Percentiles rank a stretch among this genome's conserved stretches.
Conservation (phyloP, 1,139 yeast species). For the Komagataea norvegica region DNA sequence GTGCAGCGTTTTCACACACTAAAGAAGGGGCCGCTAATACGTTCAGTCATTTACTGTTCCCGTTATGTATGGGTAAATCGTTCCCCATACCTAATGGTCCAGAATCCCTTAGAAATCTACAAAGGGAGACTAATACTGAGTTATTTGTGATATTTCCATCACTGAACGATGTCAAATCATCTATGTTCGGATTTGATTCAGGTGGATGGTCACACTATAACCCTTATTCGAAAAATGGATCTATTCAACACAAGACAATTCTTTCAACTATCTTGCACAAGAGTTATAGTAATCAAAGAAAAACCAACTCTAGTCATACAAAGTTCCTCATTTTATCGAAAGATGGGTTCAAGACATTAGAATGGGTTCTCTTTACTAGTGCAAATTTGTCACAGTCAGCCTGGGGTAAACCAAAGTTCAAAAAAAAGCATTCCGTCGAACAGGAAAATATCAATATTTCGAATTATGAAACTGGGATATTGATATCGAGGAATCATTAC, state of each 20-base stretch:
- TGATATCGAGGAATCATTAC: conserved; percentile 33
- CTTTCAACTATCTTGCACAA: conserved; percentile 22
- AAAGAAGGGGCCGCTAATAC: conserved; percentile 38
- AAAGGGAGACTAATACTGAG: conserved; percentile 29
- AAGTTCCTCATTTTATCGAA: conserved; percentile 43
- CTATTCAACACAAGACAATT: conserved; percentile 10
- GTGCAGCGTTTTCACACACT: conserved; percentile 41
- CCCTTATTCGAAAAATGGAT: conserved; percentile 27
- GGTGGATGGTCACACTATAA: conserved; percentile 57
- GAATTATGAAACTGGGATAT: conserved; percentile 56
- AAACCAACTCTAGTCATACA: conserved; percentile 39
- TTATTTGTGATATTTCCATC: conserved; percentile 49
- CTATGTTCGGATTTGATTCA: conserved; percentile 42
- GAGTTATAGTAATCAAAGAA: conserved; percentile 28
- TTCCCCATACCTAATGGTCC: conserved; percentile 33
- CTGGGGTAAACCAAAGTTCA: conserved; percentile 47
- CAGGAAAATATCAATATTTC: conserved; percentile 8
- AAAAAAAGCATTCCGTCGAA: not conserved
- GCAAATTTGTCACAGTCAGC: conserved; percentile 65
- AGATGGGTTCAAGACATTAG: conserved; percentile 44
- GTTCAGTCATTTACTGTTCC: conserved; percentile 54
- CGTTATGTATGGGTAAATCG: conserved; percentile 31
- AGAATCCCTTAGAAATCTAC: conserved; percentile 29
- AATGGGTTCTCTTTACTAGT: conserved; percentile 65
- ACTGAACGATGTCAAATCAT: conserved; percentile 40